A percentile compares a stretch with the other conserved stretches of the same genome.
These are phyloP conservation scores for Posidonia australis DNA, from an alignment of 106 monocot genomes.

Conservation along the genomic window DNA sequence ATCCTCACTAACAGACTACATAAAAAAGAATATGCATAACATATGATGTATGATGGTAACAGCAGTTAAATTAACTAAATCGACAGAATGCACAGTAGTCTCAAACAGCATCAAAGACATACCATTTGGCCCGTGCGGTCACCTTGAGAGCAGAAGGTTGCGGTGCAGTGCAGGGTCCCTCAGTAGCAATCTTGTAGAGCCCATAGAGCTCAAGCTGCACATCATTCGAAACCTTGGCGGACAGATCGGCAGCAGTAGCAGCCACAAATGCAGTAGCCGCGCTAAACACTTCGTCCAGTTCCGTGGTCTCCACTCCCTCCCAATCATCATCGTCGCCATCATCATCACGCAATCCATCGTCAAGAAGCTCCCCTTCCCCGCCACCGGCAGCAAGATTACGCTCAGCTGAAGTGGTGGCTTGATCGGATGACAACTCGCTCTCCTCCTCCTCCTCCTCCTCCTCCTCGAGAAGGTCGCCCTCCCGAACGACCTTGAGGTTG, in stretches of 20 bases:
- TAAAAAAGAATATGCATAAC: too few species aligned
- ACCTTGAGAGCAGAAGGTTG: slow-evolving; percentile 75
- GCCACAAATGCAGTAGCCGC: slow-evolving; percentile 88
- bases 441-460: slow-evolving; percentile 3
- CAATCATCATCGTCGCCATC: slow-evolving; percentile 57
- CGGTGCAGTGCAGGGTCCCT: slow-evolving; percentile 80
- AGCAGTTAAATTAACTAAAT: too few species aligned
- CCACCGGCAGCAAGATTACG: too few species aligned
- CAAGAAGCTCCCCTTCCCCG: not conserved
- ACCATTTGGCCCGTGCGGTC: slow-evolving; percentile 95
- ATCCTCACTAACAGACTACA: too few species aligned
- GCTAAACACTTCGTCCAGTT: slow-evolving; percentile 85
- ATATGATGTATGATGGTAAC: too few species aligned
- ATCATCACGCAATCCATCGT: slow-evolving; percentile 10
- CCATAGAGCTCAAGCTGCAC: slow-evolving; percentile 84
- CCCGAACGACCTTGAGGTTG: slow-evolving; percentile 54
- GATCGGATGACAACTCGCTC: too few species aligned
- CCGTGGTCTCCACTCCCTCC: slow-evolving; percentile 96
- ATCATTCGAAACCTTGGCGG: slow-evolving; percentile 54
- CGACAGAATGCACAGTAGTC: too few species aligned
- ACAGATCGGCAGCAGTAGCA: slow-evolving; percentile 63
- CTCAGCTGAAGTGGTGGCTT: too few species aligned
- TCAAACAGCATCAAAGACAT: slow-evolving; percentile 5
- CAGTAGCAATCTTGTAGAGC: slow-evolving; percentile 91
- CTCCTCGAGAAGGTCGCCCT: slow-evolving; percentile 2